phyloP scores from a whole-genome alignment of 345 rosid genomes.

The Salix brachista region DNA sequence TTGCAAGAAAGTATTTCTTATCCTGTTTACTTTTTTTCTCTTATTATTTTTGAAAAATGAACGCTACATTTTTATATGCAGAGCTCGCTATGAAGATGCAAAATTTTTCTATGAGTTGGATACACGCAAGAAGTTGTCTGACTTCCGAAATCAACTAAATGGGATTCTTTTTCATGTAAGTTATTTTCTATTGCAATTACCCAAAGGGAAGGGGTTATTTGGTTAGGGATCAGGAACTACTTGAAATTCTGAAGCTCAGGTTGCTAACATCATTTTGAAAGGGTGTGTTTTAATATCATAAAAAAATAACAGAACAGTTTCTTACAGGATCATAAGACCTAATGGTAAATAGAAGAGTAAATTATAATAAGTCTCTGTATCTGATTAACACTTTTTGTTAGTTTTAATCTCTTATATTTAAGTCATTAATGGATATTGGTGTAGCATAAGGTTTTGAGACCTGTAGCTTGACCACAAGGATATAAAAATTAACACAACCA shows the following conservation, averaged over 20 bases:
- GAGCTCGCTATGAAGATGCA: constrained; percentile 99
- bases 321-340: too few species aligned
- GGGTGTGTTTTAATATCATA: too few species aligned
- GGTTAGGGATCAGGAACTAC: neutral
- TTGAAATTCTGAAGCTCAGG: neutral
- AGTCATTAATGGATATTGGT: too few species aligned
- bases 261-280: neutral
- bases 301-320: too few species aligned
- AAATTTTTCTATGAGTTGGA: constrained; percentile 91
- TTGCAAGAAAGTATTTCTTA: neutral
- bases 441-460: too few species aligned
- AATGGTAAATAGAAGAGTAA: too few species aligned
- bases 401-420: too few species aligned
- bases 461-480: too few species aligned
- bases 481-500: too few species aligned
- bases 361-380: too few species aligned
- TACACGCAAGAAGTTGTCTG: constrained; percentile 58
- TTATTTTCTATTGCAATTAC: constrained; percentile 8
- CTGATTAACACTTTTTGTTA: too few species aligned
- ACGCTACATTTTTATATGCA: constrained; percentile 26
- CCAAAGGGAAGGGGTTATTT: neutral
- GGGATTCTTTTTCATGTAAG: constrained; percentile 97
- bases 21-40: too few species aligned
- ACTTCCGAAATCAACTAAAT: constrained; percentile 67
- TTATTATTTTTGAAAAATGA: neutral